Base-by-base conservation (phyloP, 2,329 filamentous ascomycete genomes). In the Cladophialophora psammophila region DNA sequence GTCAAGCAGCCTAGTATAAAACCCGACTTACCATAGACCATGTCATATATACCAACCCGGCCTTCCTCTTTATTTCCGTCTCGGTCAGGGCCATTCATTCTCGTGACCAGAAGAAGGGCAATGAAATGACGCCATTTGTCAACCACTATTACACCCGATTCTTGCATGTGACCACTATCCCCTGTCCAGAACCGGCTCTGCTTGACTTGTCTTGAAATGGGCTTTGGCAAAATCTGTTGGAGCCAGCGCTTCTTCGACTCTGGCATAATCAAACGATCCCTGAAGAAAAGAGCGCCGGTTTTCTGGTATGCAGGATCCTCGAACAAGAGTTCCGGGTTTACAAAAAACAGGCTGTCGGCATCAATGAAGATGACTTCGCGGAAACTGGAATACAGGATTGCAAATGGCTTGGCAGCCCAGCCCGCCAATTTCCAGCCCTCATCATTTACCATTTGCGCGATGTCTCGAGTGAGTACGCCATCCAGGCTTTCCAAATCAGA, bases 331-430 rank as follows among this genome's bases (percentile, higher is more conserved):
- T 76, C 78, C 0, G 81, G 82, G 63, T 82, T 78, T 15, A 76
- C 73, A 67, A 83, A 78, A 72, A 83, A 83, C 18, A 81, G 72
- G 6, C 78, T 77, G 65, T 83, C 82, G 0, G 81, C 81, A 64
- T 83, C 81, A 66, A 84, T 80, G 67, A 84, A 81, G 48, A 83
- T 80, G 61, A 78, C 78, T 70, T 84, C 81, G 5, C 80, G 79
- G 73, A 83, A 84, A 35, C 79, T 81, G 1, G 80, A 82, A 65
- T 82, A 71, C 5, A 84, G 73, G 32, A 82, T 81, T 0, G 81
- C 81, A 54, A 81, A 83, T 0, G 82, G 80, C 68, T 84, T 84
- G 26, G 78, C 79, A 0, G 81, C 81, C 80, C 81, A 83, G 5
- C 81, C 81, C 9, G 75, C 77, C 45, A 83, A 71, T 38, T 75